phyloP scores from a whole-genome alignment of 768 basidiomycete species.

The Tephrocybe sp. region DNA sequence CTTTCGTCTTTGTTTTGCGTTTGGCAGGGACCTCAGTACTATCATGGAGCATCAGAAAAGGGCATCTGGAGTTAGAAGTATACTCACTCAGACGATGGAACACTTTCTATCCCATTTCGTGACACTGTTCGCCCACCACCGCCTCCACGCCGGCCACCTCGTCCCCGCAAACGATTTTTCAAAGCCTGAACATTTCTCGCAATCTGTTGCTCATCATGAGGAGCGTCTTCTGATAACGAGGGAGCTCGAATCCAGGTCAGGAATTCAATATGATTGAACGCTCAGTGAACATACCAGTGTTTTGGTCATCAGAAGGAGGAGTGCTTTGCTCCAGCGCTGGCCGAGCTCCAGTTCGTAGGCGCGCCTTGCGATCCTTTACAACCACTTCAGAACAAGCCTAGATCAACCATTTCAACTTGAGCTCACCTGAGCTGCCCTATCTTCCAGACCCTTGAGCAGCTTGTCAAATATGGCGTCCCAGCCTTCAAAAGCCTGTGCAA shows the following conservation, averaged over 20 bases:
- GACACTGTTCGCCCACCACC: slow-evolving; percentile 47
- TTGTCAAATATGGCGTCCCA: slow-evolving; percentile 86
- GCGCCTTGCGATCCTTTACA: slow-evolving; percentile 69
- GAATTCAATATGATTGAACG: background rate
- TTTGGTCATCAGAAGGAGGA: slow-evolving; percentile 62
- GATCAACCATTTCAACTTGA: slow-evolving; percentile 5
- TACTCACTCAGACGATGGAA: slow-evolving; percentile 70
- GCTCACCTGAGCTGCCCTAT: slow-evolving; percentile 67
- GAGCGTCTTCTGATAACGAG: slow-evolving; percentile 45
- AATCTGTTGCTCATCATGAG: slow-evolving; percentile 86
- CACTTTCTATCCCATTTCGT: slow-evolving; percentile 60
- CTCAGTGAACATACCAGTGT: slow-evolving; percentile 44
- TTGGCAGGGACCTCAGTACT: slow-evolving; percentile 67
- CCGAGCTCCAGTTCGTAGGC: slow-evolving; percentile 46
- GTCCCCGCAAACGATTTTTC: slow-evolving; percentile 79
- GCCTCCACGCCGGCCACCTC: slow-evolving; percentile 61
- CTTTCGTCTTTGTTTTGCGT: slow-evolving; percentile 64
- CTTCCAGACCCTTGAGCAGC: slow-evolving; percentile 70
- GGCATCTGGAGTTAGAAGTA: background rate
- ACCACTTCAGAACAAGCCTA: slow-evolving; percentile 3
- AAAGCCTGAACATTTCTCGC: slow-evolving; percentile 89
- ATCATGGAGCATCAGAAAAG: background rate
- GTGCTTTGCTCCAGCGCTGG: slow-evolving; percentile 37
- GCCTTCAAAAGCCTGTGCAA: slow-evolving; percentile 65
- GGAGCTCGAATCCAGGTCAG: slow-evolving; percentile 35